phyloP scores from a whole-genome alignment of 2,329 filamentous ascomycete genomes.

The Shiraia bambusicola region DNA sequence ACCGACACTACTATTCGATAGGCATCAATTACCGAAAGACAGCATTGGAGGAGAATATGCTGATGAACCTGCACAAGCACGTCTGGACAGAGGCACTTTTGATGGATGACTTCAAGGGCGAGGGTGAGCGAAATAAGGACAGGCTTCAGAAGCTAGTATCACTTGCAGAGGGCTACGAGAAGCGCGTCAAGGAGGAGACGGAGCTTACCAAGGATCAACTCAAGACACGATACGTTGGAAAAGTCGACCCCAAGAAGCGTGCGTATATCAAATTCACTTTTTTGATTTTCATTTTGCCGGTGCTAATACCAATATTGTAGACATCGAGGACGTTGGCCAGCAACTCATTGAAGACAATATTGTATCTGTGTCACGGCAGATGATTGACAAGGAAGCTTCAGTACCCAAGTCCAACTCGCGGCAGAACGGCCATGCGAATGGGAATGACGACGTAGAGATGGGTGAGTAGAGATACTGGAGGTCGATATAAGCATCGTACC shows the following conservation, averaged over 20 bases:
- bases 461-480: conserved; percentile 29
- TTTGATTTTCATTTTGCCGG: not conserved
- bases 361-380: conserved; percentile 94
- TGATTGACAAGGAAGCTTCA: conserved; percentile 99
- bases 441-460: conserved; percentile 39
- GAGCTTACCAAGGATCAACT: conserved; percentile 96
- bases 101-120: conserved; percentile 91
- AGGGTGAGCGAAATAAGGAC: conserved; percentile 84
- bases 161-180: conserved; percentile 94
- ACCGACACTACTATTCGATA: conserved; percentile 99
- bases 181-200: conserved; percentile 97
- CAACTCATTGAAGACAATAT: conserved; percentile 99
- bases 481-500: conserved; percentile 4
- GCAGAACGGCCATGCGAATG: conserved; percentile 29
- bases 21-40: conserved; percentile 98
- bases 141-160: conserved; percentile 81
- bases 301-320: conserved; percentile 41
- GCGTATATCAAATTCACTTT: conserved; percentile 28
- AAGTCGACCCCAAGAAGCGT: conserved; percentile 98
- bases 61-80: conserved; percentile 99
- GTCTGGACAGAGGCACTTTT: conserved; percentile 97
- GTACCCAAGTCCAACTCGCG: conserved; percentile 61
- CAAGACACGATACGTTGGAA: conserved; percentile 98
- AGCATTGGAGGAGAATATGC: conserved; percentile 96
- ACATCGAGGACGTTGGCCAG: conserved; percentile 94